phyloP scores from a whole-genome alignment of 2,329 filamentous ascomycete species.

The Chrysosporium queenslandicum region DNA sequence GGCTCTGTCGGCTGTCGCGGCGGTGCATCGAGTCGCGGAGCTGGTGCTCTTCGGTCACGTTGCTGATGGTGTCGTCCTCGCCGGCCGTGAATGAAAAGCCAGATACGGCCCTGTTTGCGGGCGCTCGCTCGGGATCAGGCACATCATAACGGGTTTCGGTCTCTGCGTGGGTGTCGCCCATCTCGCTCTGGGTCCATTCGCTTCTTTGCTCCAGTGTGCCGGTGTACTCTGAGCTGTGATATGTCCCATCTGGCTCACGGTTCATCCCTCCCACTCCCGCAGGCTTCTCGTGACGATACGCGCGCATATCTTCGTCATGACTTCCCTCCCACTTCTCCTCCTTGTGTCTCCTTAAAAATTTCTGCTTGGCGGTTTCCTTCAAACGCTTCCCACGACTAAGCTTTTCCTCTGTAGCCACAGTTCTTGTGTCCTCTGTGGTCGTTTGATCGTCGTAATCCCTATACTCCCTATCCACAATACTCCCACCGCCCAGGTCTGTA shows the following conservation, averaged over 20 bases:
- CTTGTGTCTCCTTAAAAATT: slow-evolving; percentile 27
- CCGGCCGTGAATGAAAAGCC: slow-evolving; percentile 43
- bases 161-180: slow-evolving; percentile 12
- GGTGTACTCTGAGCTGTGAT: slow-evolving; percentile 65
- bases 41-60: slow-evolving; percentile 29
- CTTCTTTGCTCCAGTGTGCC: slow-evolving; percentile 51
- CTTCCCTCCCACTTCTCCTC: slow-evolving; percentile 46
- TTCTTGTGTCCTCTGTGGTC: slow-evolving; percentile 36
- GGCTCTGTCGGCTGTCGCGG: slow-evolving; percentile 4
- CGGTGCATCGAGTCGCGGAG: slow-evolving; percentile 13
- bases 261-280: slow-evolving; percentile 87
- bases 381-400: slow-evolving; percentile 16
- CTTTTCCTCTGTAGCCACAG: slow-evolving; percentile 40
- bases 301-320: slow-evolving; percentile 60
- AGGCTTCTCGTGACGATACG: slow-evolving; percentile 76
- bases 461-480: slow-evolving; percentile 53
- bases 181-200: slow-evolving; percentile 36
- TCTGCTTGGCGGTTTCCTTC: slow-evolving; percentile 37
- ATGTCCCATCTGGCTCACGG: slow-evolving; percentile 67
- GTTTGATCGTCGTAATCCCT: slow-evolving; percentile 52
- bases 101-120: slow-evolving; percentile 19
- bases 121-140: slow-evolving; percentile 23
- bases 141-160: slow-evolving; percentile 29
- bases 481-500: slow-evolving; percentile 79
- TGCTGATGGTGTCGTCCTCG: slow-evolving; percentile 36